Conservation (phyloP, 2,329 filamentous ascomycete species). For the Triangularia verruculosa region DNA sequence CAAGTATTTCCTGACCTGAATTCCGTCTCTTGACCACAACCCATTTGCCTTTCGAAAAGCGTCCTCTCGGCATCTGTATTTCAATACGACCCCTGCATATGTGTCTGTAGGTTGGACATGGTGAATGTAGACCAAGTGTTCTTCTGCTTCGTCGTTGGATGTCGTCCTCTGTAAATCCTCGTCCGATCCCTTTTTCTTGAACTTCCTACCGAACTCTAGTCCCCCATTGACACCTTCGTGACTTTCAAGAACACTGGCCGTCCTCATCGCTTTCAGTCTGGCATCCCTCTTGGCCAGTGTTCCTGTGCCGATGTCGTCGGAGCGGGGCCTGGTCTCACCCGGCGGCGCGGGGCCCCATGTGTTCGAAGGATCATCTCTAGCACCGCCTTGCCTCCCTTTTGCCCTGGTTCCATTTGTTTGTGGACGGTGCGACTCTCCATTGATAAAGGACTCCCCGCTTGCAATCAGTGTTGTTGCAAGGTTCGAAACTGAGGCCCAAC, state of each 20-base stretch:
- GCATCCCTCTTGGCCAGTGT: constrained; percentile 53
- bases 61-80: constrained; percentile 82
- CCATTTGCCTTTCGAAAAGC: constrained; percentile 84
- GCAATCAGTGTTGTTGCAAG: constrained; percentile 47
- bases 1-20: constrained; percentile 78
- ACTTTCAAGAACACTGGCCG: constrained; percentile 58
- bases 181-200: constrained; percentile 68
- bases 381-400: constrained; percentile 27
- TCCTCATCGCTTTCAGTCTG: constrained; percentile 54
- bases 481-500: constrained; percentile 55
- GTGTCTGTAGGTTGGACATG: constrained; percentile 80
- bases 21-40: constrained; percentile 89
- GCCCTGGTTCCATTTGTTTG: constrained; percentile 33
- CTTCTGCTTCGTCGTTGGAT: constrained; percentile 56
- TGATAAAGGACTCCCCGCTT: constrained; percentile 34
- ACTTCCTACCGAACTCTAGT: constrained; percentile 52
- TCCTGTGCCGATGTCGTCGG: constrained; percentile 53
- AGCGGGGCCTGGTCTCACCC: constrained; percentile 35
- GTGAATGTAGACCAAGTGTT: constrained; percentile 88
- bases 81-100: constrained; percentile 84
- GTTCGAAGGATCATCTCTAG: constrained; percentile 22
- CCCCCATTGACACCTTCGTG: constrained; percentile 59
- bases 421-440: constrained; percentile 34
- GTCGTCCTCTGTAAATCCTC: constrained; percentile 43
- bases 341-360: constrained; percentile 54